These are phyloP conservation scores for Triangularia verruculosa DNA, from an alignment of 2,329 filamentous ascomycete species.

Conservation along the genomic window DNA sequence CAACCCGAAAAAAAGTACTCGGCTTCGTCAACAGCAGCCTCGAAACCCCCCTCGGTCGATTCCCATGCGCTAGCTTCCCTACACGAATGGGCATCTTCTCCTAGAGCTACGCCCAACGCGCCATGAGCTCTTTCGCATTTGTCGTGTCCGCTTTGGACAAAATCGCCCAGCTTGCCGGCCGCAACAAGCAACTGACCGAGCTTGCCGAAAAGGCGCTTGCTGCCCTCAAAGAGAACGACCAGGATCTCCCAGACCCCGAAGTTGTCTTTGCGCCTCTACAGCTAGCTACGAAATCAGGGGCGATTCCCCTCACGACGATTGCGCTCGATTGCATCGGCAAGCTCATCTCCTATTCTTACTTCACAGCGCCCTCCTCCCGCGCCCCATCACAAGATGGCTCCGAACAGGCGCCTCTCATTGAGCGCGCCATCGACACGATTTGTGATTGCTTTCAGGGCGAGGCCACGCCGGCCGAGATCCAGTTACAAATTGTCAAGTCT, in stretches of 20 bases:
- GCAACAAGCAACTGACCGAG: slow-evolving; percentile 79
- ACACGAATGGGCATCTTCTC: slow-evolving; percentile 43
- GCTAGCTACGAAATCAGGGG: slow-evolving; percentile 82
- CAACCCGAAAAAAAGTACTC: not conserved
- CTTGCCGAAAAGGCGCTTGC: slow-evolving; percentile 76
- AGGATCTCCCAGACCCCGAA: slow-evolving; percentile 81
- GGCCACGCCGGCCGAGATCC: slow-evolving; percentile 84
- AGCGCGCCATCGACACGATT: slow-evolving; percentile 97
- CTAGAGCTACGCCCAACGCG: slow-evolving; percentile 44
- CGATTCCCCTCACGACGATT: slow-evolving; percentile 79
- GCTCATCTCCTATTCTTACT: slow-evolving; percentile 98
- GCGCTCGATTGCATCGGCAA: slow-evolving; percentile 98
- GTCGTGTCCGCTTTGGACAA: slow-evolving; percentile 89
- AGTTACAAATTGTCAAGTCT: slow-evolving; percentile 97
- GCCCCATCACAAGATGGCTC: slow-evolving; percentile 42
- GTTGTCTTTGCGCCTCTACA: slow-evolving; percentile 88
- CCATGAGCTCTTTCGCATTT: slow-evolving; percentile 92
- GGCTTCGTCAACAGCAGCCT: not conserved
- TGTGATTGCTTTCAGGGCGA: slow-evolving; percentile 99
- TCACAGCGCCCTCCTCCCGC: slow-evolving; percentile 65
- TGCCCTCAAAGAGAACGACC: slow-evolving; percentile 82
- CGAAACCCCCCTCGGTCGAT: slow-evolving; percentile 3
- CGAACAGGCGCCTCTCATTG: slow-evolving; percentile 73
- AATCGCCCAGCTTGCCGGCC: slow-evolving; percentile 84
- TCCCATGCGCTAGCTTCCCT: slow-evolving; percentile 25